phyloP scores from a whole-genome alignment of 257 asterid genomes.

The Nicotiana benthamiana region DNA sequence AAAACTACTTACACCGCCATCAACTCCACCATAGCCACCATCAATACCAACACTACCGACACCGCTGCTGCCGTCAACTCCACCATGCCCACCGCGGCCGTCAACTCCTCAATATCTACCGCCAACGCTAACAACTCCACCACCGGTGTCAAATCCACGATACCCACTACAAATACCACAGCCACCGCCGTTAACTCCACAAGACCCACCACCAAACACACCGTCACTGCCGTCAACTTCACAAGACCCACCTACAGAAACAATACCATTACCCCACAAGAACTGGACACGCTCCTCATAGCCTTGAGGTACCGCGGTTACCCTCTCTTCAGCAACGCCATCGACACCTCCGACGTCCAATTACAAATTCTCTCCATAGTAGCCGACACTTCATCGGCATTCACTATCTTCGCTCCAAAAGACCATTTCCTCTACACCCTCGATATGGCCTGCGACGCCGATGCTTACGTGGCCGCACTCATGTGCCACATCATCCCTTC shows the following conservation, averaged over 20 bases:
- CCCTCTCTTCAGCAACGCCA: constrained; percentile 57
- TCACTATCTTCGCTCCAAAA: constrained; percentile 50
- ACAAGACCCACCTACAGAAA: neutral
- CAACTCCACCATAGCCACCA: constrained; percentile 10
- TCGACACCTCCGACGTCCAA: constrained; percentile 55
- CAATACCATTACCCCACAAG: constrained; percentile 3
- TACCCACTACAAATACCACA: neutral
- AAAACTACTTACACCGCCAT: neutral
- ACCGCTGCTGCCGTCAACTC: neutral
- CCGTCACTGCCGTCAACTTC: neutral
- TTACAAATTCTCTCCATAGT: constrained; percentile 35
- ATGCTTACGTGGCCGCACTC: constrained; percentile 43
- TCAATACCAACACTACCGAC: neutral
- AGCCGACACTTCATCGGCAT: neutral
- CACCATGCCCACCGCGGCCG: neutral
- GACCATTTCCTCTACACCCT: constrained; percentile 43
- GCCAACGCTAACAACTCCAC: neutral
- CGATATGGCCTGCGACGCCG: constrained; percentile 52
- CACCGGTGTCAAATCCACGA: neutral
- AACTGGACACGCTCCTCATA: constrained; percentile 22
- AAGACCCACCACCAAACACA: constrained; percentile 5
- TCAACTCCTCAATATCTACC: constrained; percentile 11
- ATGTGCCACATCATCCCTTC: constrained; percentile 52
- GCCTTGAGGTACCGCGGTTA: constrained; percentile 38
- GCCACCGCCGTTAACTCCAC: constrained; percentile 9